Conservation (phyloP, 169 alveolate genomes). For the Plasmodium adleri region DNA sequence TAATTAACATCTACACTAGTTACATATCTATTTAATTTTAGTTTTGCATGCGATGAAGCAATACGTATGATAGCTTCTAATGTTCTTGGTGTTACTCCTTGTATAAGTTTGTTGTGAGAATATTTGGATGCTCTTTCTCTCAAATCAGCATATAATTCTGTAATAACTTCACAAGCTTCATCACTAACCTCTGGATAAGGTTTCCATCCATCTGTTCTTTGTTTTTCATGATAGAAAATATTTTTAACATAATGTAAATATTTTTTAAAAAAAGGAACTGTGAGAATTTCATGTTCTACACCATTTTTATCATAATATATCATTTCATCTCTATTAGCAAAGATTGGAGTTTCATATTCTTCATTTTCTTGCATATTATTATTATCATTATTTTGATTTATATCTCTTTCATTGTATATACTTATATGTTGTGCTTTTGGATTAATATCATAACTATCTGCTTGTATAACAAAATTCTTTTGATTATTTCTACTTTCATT, state of each 20-base stretch:
- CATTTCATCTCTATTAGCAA: slow-evolving; percentile 83
- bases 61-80: slow-evolving; percentile 92
- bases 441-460: slow-evolving; percentile 83
- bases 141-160: slow-evolving; percentile 83
- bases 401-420: slow-evolving; percentile 59
- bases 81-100: slow-evolving; percentile 88
- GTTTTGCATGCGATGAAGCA: slow-evolving; percentile 91
- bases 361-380: slow-evolving; percentile 76
- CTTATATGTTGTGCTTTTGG: slow-evolving; percentile 77
- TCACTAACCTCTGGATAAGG: slow-evolving; percentile 88
- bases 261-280: slow-evolving; percentile 82
- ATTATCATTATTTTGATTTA: slow-evolving; percentile 72
- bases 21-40: slow-evolving; percentile 87
- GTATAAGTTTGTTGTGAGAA: slow-evolving; percentile 80
- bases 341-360: slow-evolving; percentile 78
- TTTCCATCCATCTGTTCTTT: slow-evolving; percentile 84
- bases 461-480: slow-evolving; percentile 83
- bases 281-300: slow-evolving; percentile 82
- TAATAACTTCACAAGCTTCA: slow-evolving; percentile 87
- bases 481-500: slow-evolving; percentile 77
- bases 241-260: slow-evolving; percentile 85
- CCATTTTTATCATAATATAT: slow-evolving; percentile 83
- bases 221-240: slow-evolving; percentile 82
- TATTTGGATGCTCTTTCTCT: slow-evolving; percentile 81
- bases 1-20: slow-evolving; percentile 85